Conservation (phyloP, 192 early-diverging fungal species). For the Coemansia sp. region DNA sequence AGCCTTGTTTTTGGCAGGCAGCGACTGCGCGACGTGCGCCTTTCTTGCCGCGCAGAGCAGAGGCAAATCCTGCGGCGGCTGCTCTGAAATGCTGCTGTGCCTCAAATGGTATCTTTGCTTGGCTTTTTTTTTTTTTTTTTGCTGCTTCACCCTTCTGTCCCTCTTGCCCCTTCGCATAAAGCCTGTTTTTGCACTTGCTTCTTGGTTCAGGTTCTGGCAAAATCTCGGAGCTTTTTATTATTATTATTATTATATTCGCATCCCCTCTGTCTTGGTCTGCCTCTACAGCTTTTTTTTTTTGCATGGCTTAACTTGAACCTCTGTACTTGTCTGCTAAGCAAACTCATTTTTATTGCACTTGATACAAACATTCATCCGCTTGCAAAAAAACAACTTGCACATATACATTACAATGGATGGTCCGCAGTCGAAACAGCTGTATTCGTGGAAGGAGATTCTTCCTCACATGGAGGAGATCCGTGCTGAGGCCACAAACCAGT, state of each 20-base stretch:
- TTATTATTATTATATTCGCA: background rate
- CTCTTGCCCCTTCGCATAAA: background rate
- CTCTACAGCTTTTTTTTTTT: background rate
- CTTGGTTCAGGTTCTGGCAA: constrained; percentile 12
- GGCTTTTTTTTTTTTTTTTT: background rate
- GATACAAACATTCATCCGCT: constrained; percentile 2
- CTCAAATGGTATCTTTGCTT: constrained; percentile 1
- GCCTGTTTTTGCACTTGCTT: background rate
- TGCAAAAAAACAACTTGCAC: constrained; percentile 4
- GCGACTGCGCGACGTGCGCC: background rate
- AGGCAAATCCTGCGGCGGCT: background rate
- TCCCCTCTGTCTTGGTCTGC: background rate
- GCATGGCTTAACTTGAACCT: background rate
- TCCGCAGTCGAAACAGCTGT: constrained; percentile 18
- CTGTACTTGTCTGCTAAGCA: background rate
- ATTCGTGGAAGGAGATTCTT: constrained; percentile 51
- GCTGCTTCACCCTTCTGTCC: background rate
- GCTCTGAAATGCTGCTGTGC: background rate
- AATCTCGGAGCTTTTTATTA: background rate
- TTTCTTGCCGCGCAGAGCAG: background rate
- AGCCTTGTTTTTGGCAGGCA: constrained; percentile 10
- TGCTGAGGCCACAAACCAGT: constrained; percentile 47
- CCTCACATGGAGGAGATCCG: constrained; percentile 56
- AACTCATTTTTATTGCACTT: background rate
- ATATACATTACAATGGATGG: constrained; percentile 17